phyloP scores from a whole-genome alignment of 257 asterid genomes.

The Primulina tabacum region DNA sequence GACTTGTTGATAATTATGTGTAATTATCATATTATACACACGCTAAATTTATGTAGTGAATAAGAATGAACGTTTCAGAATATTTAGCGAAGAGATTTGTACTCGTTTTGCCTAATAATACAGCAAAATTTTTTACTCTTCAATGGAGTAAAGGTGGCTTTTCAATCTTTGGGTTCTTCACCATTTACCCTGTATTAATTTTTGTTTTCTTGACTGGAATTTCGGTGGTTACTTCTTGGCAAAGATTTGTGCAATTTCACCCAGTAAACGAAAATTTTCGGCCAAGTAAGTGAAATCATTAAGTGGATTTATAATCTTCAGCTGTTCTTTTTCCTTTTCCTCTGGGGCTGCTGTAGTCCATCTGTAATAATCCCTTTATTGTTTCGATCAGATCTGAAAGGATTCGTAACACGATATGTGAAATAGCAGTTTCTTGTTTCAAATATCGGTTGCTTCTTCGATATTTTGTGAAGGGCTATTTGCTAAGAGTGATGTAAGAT shows the following conservation, averaged over 20 bases:
- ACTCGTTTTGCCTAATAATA: not conserved
- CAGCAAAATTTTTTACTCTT: not conserved
- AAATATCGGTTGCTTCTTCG: slow-evolving; percentile 25
- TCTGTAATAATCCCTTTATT: slow-evolving; percentile 29
- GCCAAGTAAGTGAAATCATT: slow-evolving; percentile 1
- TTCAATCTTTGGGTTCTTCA: slow-evolving; percentile 24
- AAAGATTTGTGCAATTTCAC: not conserved
- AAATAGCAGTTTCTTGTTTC: slow-evolving; percentile 14
- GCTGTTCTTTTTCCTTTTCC: slow-evolving; percentile 20
- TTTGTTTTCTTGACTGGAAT: not conserved
- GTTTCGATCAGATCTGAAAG: slow-evolving; percentile 58
- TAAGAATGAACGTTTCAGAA: slow-evolving; percentile 35
- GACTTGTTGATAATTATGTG: not conserved
- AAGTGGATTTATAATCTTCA: slow-evolving; percentile 19
- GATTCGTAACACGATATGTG: slow-evolving; percentile 11
- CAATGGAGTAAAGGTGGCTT: slow-evolving; percentile 28
- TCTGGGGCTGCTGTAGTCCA: slow-evolving; percentile 19
- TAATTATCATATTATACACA: not conserved
- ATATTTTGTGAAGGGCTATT: slow-evolving; percentile 11
- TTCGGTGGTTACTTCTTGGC: not conserved
- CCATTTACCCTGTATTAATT: not conserved
- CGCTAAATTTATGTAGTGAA: not conserved
- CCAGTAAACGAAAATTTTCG: slow-evolving; percentile 22
- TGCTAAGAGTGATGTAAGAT: slow-evolving; percentile 28
- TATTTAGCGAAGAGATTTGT: slow-evolving; percentile 7